These are phyloP conservation scores for Suhomyces canberraensis DNA, from an alignment of 805 yeast genomes.

Conservation along the genomic window DNA sequence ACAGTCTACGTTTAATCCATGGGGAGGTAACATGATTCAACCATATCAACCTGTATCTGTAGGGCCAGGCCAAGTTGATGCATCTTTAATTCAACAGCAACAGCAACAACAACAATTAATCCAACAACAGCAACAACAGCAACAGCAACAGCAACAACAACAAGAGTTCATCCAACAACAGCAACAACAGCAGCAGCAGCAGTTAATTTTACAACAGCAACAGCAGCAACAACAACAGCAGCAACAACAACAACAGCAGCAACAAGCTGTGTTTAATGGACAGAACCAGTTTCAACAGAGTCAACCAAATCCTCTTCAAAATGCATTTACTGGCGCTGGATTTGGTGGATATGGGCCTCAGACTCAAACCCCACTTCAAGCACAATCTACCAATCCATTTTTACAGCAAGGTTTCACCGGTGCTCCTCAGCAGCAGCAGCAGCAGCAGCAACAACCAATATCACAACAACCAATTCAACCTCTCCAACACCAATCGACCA, in stretches of 20 bases:
- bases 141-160: constrained; percentile 13
- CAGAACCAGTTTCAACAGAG: constrained; percentile 9
- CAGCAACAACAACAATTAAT: constrained; percentile 24
- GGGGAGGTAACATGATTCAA: constrained; percentile 24
- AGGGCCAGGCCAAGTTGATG: not conserved
- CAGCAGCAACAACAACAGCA: constrained; percentile 15
- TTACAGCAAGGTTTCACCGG: constrained; percentile 5
- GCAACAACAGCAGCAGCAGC: constrained; percentile 7
- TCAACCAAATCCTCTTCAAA: constrained; percentile 8
- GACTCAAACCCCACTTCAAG: constrained; percentile 3
- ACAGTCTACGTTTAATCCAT: constrained; percentile 40
- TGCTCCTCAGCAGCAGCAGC: constrained; percentile 4
- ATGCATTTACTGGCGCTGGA: constrained; percentile 52
- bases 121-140: constrained; percentile 14
- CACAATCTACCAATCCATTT: constrained; percentile 10
- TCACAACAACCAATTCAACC: not conserved
- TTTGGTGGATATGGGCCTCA: constrained; percentile 51
- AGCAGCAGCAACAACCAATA: constrained; percentile 1
- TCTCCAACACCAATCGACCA: constrained; percentile 19
- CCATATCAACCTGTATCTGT: constrained; percentile 11
- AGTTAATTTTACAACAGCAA: too few relatives aligned
- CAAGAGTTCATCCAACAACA: constrained; percentile 24
- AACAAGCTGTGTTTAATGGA: constrained; percentile 6
- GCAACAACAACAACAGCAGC: constrained; percentile 13
- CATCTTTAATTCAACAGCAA: constrained; percentile 21